A percentile compares a stretch with the other conserved stretches of the same genome.
Evolutionary conservation across 805 yeast genomes (phyloP).

Genomic region (Candida khao-thaluensis): DNA sequence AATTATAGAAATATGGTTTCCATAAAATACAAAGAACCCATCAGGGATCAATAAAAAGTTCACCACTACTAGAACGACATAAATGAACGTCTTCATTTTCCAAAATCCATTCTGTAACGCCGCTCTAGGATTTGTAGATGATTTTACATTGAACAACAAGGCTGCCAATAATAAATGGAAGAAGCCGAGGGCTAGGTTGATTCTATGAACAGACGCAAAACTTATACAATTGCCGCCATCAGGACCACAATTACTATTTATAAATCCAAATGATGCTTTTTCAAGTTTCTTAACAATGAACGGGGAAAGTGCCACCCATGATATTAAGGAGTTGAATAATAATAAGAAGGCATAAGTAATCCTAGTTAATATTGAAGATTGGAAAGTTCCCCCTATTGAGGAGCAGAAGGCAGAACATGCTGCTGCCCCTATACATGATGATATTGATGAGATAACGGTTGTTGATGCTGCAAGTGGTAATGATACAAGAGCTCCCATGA

Average conservation of each 20-base stretch:
- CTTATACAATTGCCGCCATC: slow-evolving; percentile 80
- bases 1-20: slow-evolving; percentile 82
- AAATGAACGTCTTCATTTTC: slow-evolving; percentile 67
- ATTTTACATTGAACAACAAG: slow-evolving; percentile 68
- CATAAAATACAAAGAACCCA: slow-evolving; percentile 81
- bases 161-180: slow-evolving; percentile 72
- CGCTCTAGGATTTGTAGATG: slow-evolving; percentile 75
- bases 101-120: slow-evolving; percentile 90
- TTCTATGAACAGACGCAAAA: slow-evolving; percentile 89
- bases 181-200: slow-evolving; percentile 83
- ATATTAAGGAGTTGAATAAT: slow-evolving; percentile 71
- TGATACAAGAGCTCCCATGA: slow-evolving; percentile 70
- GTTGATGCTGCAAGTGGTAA: slow-evolving; percentile 64
- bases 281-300: slow-evolving; percentile 75
- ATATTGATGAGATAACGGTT: slow-evolving; percentile 32
- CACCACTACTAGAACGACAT: slow-evolving; percentile 54
- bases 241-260: slow-evolving; percentile 66
- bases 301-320: slow-evolving; percentile 91
- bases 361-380: slow-evolving; percentile 81
- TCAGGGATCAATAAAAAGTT: slow-evolving; percentile 81
- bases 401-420: slow-evolving; percentile 61
- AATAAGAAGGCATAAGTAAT: slow-evolving; percentile 80
- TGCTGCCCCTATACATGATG: slow-evolving; percentile 82
- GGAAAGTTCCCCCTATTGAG: slow-evolving; percentile 55
- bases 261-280: slow-evolving; percentile 62